Evolutionary conservation across 805 yeast genomes (phyloP).

Genomic region (Wickerhamomyces hampshirensis): DNA sequence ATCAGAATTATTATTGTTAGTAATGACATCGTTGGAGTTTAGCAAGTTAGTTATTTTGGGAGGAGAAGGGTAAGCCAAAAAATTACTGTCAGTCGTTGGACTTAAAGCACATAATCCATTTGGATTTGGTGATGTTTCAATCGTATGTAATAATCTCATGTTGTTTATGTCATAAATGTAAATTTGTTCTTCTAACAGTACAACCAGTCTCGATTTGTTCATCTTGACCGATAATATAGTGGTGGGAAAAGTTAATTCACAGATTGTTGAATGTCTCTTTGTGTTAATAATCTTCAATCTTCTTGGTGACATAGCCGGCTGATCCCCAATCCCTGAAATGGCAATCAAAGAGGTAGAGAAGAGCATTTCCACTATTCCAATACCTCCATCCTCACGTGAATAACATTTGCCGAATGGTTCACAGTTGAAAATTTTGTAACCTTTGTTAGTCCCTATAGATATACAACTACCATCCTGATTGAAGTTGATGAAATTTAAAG

Average conservation of each 20-base stretch:
- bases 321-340: constrained; percentile 69
- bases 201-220: constrained; percentile 60
- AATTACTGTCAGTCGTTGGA: constrained; percentile 44
- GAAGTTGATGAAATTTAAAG: constrained; percentile 52
- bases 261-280: constrained; percentile 52
- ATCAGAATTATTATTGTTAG: constrained; percentile 28
- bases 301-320: constrained; percentile 67
- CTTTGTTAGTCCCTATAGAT: constrained; percentile 59
- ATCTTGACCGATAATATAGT: constrained; percentile 55
- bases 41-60: constrained; percentile 40
- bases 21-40: constrained; percentile 1
- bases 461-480: constrained; percentile 73
- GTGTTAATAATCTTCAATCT: constrained; percentile 80
- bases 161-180: constrained; percentile 70
- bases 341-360: constrained; percentile 68
- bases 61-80: constrained; percentile 72
- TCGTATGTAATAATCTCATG: constrained; percentile 56
- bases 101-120: constrained; percentile 62
- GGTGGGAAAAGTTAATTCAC: constrained; percentile 69
- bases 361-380: constrained; percentile 72
- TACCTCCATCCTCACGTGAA: constrained; percentile 40
- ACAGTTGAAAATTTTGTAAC: constrained; percentile 66
- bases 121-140: constrained; percentile 43
- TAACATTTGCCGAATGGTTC: constrained; percentile 59
- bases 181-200: constrained; percentile 58